Conservation (phyloP, 2,329 filamentous ascomycete species). For the Arthrobotrys entomopaga region DNA sequence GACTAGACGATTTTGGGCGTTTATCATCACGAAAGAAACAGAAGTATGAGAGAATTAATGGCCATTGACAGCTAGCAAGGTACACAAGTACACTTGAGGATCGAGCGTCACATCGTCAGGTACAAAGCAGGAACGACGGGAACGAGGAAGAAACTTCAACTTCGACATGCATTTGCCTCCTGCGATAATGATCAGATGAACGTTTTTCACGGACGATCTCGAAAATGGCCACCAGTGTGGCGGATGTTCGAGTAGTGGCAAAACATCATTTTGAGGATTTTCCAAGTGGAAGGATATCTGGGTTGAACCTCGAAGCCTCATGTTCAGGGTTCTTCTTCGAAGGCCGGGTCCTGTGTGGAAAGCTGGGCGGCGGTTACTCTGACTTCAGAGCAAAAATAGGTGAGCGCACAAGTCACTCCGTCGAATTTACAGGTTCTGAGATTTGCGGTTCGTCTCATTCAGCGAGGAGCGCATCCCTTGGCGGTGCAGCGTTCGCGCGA, state of each 20-base stretch:
- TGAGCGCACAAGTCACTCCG: slow-evolving; percentile 44
- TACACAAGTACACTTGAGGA: not conserved
- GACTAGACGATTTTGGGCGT: not conserved
- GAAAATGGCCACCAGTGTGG: slow-evolving; percentile 41
- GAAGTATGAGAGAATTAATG: slow-evolving; percentile 1
- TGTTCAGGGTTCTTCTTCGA: slow-evolving; percentile 22
- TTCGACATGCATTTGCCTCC: slow-evolving; percentile 11
- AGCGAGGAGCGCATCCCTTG: slow-evolving; percentile 11
- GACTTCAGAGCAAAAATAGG: slow-evolving; percentile 52
- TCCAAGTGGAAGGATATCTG: not conserved
- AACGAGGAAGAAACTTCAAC: not conserved
- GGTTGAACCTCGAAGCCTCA: no score
- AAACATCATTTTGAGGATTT: slow-evolving; percentile 27
- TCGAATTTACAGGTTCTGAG: slow-evolving; percentile 46
- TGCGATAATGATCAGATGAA: slow-evolving; percentile 40
- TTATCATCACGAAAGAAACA: slow-evolving; percentile 20
- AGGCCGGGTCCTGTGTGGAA: slow-evolving; percentile 23
- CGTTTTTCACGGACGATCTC: slow-evolving; percentile 11
- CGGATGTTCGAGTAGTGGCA: slow-evolving; percentile 40
- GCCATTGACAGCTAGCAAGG: not conserved
- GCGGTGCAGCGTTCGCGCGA: slow-evolving; percentile 18
- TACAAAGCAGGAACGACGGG: not conserved
- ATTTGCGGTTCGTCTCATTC: slow-evolving; percentile 13
- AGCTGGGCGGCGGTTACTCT: slow-evolving; percentile 48
- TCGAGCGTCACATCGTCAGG: not conserved